Evolutionary conservation across 2,329 filamentous ascomycete species (phyloP).

Genomic region (Calonectria crousiana): DNA sequence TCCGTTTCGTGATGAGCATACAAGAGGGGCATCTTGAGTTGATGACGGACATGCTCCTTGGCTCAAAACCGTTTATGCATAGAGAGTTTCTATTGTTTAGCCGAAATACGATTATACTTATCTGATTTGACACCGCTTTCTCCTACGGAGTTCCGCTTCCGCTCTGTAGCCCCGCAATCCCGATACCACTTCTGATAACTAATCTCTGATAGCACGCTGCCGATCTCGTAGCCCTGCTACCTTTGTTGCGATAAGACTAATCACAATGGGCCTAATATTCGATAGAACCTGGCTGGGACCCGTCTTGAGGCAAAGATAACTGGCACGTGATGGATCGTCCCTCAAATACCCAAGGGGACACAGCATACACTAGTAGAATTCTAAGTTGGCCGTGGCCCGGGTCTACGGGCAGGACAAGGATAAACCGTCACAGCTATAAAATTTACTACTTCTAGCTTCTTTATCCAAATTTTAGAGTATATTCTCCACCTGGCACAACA

Average conservation of each 20-base stretch:
- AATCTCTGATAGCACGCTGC: neutral
- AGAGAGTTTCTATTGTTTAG: neutral
- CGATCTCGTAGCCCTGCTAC: neutral
- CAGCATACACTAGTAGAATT: neutral
- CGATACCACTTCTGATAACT: neutral
- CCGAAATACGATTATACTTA: neutral
- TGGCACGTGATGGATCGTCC: neutral
- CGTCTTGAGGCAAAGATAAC: neutral
- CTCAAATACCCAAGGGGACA: neutral
- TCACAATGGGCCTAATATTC: neutral
- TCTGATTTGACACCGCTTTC: neutral
- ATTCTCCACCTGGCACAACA: neutral
- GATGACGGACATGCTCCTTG: neutral
- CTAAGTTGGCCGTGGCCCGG: neutral
- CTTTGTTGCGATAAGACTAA: neutral
- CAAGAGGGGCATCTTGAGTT: neutral
- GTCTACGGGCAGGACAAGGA: neutral
- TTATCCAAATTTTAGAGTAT: neutral
- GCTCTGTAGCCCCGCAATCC: neutral
- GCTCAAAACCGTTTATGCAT: neutral
- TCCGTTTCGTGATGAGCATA: neutral
- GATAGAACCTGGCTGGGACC: neutral
- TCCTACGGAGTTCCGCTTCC: conserved; percentile 4
- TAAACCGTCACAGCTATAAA: neutral
- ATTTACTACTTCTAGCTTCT: neutral